Percentiles rank a stretch among this genome's conserved stretches.
phyloP scores from a whole-genome alignment of 768 basidiomycete genomes.

The Amyloporia xantha region DNA sequence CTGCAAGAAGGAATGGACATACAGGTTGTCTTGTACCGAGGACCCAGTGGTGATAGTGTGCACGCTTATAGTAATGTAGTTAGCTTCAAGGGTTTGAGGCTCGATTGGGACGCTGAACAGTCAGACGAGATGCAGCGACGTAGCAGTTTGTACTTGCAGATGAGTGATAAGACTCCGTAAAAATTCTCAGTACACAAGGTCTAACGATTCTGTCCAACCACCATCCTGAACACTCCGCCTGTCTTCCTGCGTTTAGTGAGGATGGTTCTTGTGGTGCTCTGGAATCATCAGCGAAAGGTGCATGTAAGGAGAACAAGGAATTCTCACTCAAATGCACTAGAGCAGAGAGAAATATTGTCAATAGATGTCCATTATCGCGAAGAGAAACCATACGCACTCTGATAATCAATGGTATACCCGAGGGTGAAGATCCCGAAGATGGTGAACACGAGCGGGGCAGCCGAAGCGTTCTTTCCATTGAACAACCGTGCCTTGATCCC shows the following conservation, averaged over 20 bases:
- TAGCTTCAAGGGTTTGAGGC: too few species aligned
- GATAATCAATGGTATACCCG: conserved; percentile 85
- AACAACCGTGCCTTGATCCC: conserved; percentile 82
- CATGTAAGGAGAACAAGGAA: conserved; percentile 3
- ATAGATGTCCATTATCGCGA: conserved; percentile 5
- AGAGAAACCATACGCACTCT: conserved; percentile 54
- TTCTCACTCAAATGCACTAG: conserved; percentile 80
- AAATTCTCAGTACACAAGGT: not conserved
- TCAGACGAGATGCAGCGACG: too few species aligned
- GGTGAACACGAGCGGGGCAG: conserved; percentile 54
- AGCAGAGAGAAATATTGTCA: conserved; percentile 4
- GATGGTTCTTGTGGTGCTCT: conserved; percentile 91
- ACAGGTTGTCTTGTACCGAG: too few species aligned
- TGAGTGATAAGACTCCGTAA: not conserved
- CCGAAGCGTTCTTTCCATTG: conserved; percentile 80
- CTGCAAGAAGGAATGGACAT: too few species aligned
- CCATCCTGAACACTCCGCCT: not conserved
- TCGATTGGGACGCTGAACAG: too few species aligned
- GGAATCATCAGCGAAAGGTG: conserved; percentile 8
- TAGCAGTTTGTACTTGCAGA: too few species aligned
- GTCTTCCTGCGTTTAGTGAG: conserved; percentile 44
- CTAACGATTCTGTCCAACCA: not conserved
- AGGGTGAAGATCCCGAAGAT: conserved; percentile 65
- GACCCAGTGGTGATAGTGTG: too few species aligned
- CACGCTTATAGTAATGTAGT: too few species aligned